Base-by-base conservation (phyloP, 2,329 filamentous ascomycete species). In the Aurifilum marmelostoma region DNA sequence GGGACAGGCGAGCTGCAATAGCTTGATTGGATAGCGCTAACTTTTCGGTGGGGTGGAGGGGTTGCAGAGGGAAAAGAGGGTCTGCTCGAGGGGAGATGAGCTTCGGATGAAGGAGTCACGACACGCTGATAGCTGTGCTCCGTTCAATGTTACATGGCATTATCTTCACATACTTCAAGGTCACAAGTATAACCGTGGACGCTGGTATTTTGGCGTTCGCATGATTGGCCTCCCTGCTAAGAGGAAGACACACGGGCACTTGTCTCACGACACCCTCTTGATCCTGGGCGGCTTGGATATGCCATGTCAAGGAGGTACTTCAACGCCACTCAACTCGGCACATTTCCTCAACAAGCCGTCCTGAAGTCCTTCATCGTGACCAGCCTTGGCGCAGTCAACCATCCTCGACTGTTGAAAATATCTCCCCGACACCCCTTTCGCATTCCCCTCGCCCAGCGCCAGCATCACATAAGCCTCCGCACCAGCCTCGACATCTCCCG, bases 381-480 rank as follows among this genome's bases (percentile, higher is more conserved):
- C 79, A 47, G 72, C 80, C 66, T 70, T 74, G 65, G 72, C 73
- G 65, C 71, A 74, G 37, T 69, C 74, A 21, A 68, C 71, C 72
- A 77, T 74, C 66, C 74, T 75, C 18, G 75, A 76, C 16, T 76
- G 75, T 52, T 77, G 77, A 62, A 80, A 85, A 67, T 83, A 83
- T 61, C 78, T 77, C 0, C 81, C 82, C 1, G 73, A 77, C 59
- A 72, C 73, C 11, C 75, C 77, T 32, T 74, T 69, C 1, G 75
- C 75, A 37, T 72, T 70, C 0, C 75, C 78, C 7, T 78, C 74
- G 0, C 83, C 83, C 68, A 81, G 79, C 2, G 83, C 83, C 69
- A 84, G 80, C 75, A 82, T 81, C 2, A 75, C 80, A 73, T 85
- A 84, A 1, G 82, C 82, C 58, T 82, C 80, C 0, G 85, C 80